These are phyloP conservation scores for Aspergillus melleus DNA, from an alignment of 2,329 filamentous ascomycete genomes.

Conservation along the genomic window DNA sequence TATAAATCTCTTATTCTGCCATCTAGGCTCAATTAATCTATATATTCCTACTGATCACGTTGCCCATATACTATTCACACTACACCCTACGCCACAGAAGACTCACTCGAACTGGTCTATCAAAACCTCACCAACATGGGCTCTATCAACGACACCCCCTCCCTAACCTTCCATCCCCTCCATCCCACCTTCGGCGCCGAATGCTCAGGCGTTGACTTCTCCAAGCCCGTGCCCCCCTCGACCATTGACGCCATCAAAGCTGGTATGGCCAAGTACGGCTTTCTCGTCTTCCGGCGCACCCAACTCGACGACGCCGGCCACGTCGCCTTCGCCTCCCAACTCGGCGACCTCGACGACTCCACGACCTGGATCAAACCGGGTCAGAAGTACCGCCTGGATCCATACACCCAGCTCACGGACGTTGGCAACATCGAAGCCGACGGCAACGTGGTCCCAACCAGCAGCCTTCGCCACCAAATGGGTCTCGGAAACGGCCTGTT, in stretches of 20 bases:
- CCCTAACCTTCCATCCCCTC: background rate
- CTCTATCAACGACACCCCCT: background rate
- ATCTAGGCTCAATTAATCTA: background rate
- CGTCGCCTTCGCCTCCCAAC: slow-evolving; percentile 50
- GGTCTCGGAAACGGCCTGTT: slow-evolving; percentile 49
- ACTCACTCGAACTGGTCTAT: no score
- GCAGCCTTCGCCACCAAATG: background rate
- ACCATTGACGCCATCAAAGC: background rate
- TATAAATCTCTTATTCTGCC: background rate
- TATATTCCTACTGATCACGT: no score
- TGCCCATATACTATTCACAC: no score
- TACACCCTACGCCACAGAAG: no score
- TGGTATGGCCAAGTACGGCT: slow-evolving; percentile 47
- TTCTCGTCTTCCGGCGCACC: slow-evolving; percentile 54
- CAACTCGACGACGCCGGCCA: slow-evolving; percentile 53
- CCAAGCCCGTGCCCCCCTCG: background rate
- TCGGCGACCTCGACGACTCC: slow-evolving; percentile 61
- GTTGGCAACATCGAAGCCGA: slow-evolving; percentile 57
- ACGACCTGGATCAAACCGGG: slow-evolving; percentile 49
- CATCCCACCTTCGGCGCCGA: background rate
- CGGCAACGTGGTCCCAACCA: slow-evolving; percentile 29
- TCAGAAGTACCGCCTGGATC: slow-evolving; percentile 48
- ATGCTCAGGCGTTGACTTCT: background rate
- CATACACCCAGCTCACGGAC: slow-evolving; percentile 57
- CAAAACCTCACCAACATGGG: background rate